These are phyloP conservation scores for Candida golubevii DNA, from an alignment of 805 yeast genomes.

Conservation along the genomic window DNA sequence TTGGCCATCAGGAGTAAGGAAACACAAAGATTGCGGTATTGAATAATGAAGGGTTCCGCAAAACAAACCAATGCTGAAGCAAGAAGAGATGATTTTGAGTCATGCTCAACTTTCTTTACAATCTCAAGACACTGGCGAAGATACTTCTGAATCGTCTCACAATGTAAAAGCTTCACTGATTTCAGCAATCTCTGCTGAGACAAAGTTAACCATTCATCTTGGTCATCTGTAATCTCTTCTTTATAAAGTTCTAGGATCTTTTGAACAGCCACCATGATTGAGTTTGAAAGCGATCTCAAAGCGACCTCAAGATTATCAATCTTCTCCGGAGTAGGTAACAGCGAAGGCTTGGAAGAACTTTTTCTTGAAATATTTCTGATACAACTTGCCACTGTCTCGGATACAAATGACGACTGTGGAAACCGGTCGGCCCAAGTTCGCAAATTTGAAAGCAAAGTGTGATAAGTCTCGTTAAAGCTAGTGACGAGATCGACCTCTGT, in stretches of 20 bases:
- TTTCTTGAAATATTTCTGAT: constrained; percentile 20
- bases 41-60: constrained; percentile 58
- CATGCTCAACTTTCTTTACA: constrained; percentile 35
- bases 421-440: constrained; percentile 31
- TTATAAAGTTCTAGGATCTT: constrained; percentile 40
- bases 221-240: constrained; percentile 36
- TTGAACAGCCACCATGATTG: constrained; percentile 68
- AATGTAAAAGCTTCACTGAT: constrained; percentile 42
- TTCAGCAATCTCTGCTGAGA: constrained; percentile 43
- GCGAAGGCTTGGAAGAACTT: constrained; percentile 19
- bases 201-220: constrained; percentile 62
- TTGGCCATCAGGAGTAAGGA: constrained; percentile 43
- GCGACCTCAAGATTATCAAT: constrained; percentile 41
- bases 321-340: constrained; percentile 15
- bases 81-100: constrained; percentile 31
- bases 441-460: constrained; percentile 24
- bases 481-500: constrained; percentile 18
- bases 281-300: constrained; percentile 50
- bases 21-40: constrained; percentile 50
- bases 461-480: constrained; percentile 19
- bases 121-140: constrained; percentile 32
- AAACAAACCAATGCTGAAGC: constrained; percentile 49
- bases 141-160: constrained; percentile 30
- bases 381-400: constrained; percentile 48
- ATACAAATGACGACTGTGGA: constrained; percentile 40